Base-by-base conservation (phyloP, 805 yeast genomes). In the Lipomyces yamanashiensis region DNA sequence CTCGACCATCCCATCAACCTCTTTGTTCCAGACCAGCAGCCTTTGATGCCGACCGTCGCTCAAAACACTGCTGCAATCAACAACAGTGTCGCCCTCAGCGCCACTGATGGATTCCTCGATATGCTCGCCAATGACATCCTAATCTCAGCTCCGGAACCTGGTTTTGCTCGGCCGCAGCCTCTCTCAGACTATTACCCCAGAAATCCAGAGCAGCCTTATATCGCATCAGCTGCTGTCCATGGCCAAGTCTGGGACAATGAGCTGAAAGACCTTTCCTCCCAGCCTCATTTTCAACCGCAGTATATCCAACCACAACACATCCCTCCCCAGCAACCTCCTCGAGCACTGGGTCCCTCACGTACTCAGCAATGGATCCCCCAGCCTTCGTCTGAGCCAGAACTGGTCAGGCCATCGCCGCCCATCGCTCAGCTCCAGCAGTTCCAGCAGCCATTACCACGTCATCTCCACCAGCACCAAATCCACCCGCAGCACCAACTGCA, bases 191-290 rank as follows among this genome's bases (percentile, higher is more conserved):
- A 53, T 36, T 58, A 58, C 60, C 7, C 40, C 36, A 50, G 66
- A 17, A 53, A 62, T 6, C 60, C 63, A 34, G 66, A 62, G 33
- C 62, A 59, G 28, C 66, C 66, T 7, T 58, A 40, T 40, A 54
- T 53, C 12, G 59, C 63, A 1, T 62, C 62, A 19, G 62, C 64
- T 3, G 36, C 62, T n/a, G 50, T 41, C 23, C 39, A 52, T 41
- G 53, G 51, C 28, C 44, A 36, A 6, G 33, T 34, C 40, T 62
- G 66, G 66, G 62, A 58, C 21, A 40, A 48, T 4, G 41, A 40
- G n/a, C 54, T 59, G 62, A 44, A 19, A 39, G 47, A 47, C 47
- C 34, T n/a, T 28, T 28, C 28, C 34, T 9, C 45, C 19, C 48
- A 41, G 44, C 51, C 33, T 28, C 43, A 40, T 13, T 37, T 19